Evolutionary conservation across 768 basidiomycete genomes (phyloP), one percentile per base, ranked within the genome.

Genomic region (Boletus reticuloceps): DNA sequence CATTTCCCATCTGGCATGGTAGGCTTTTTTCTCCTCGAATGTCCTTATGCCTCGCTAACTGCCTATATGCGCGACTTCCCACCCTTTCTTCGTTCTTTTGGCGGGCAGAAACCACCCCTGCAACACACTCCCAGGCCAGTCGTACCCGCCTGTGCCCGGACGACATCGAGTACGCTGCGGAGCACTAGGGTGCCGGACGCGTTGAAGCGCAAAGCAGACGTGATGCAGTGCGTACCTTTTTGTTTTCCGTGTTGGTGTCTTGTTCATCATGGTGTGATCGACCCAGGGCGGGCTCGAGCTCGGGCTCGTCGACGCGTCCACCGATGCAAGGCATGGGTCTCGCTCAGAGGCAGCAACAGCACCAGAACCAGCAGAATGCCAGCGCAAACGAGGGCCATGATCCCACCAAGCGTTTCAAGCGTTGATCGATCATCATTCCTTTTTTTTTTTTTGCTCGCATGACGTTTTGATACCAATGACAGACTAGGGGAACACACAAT

Each of bases 1-100:
- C 73, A 80, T 61, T 77, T 78, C 52, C 78, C 79, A 0, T 67
- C 76, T 47, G 79, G 76, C 22, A 66, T 75, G 69, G 82, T 82
- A 59, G 9, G 75, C 67, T 22, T 50, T 14, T 17, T 5, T 44
- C 20, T 16, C 3, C 29, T 50, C n/a, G 4, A 20, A 46, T 34
- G 20, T 19, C 20, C 25, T 19, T 12, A 44, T 8, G 2, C 22
- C 1, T 16, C 6, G 11, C 22, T 56, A 11, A 56, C 41, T 29
- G 36, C 12, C 4, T 62, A 45, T 59, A 59, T 62, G 56, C 42
- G 38, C 34, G 19, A 14, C 25, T 14, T 39, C 3, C 6, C 34
- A 36, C 34, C 34, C 12, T 14, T 8, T 5, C 12, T 25, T 25
- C 8, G 2, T 4, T 43, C 31, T 38, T 39, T 27, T 39, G 41